Conservation (phyloP, 2,329 filamentous ascomycete genomes). For the Pseudogymnoascus destructans region DNA sequence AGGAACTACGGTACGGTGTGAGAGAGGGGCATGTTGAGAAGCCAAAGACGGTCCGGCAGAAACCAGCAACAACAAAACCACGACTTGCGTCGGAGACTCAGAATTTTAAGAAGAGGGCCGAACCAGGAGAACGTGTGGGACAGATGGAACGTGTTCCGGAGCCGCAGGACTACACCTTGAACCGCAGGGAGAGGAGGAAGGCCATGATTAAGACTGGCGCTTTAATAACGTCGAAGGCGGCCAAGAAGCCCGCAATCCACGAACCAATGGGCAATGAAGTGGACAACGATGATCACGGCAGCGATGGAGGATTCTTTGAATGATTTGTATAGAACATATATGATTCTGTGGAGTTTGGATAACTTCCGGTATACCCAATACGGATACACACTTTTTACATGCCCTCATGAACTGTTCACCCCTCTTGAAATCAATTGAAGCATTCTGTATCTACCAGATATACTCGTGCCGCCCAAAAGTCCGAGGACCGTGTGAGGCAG, state of each 20-base stretch:
- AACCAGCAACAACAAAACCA: conserved; percentile 6
- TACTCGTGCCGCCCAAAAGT: neutral
- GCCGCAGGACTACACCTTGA: conserved; percentile 14
- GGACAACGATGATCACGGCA: conserved; percentile 33
- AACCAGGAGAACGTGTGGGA: neutral
- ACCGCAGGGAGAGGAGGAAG: conserved; percentile 21
- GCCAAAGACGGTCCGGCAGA: conserved; percentile 14
- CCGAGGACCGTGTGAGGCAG: neutral
- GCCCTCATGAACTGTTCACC: neutral
- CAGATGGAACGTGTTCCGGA: conserved; percentile 13
- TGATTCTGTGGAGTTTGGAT: conserved; percentile 8
- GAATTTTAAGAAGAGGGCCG: neutral
- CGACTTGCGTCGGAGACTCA: conserved; percentile 5
- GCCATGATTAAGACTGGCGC: conserved; percentile 23
- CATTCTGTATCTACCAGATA: neutral
- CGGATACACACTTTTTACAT: neutral
- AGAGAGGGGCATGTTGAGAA: conserved; percentile 21
- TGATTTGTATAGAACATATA: conserved; percentile 16
- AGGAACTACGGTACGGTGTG: conserved; percentile 21
- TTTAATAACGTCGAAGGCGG: conserved; percentile 14
- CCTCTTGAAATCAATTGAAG: neutral
- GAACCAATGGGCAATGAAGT: conserved; percentile 14
- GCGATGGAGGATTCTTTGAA: conserved; percentile 47
- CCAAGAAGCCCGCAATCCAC: conserved; percentile 19
- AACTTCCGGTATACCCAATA: neutral